Percentiles rank a stretch among this genome's conserved stretches.
Evolutionary conservation across 805 yeast species (phyloP).

Genomic region (Allodekkera sacchari): DNA sequence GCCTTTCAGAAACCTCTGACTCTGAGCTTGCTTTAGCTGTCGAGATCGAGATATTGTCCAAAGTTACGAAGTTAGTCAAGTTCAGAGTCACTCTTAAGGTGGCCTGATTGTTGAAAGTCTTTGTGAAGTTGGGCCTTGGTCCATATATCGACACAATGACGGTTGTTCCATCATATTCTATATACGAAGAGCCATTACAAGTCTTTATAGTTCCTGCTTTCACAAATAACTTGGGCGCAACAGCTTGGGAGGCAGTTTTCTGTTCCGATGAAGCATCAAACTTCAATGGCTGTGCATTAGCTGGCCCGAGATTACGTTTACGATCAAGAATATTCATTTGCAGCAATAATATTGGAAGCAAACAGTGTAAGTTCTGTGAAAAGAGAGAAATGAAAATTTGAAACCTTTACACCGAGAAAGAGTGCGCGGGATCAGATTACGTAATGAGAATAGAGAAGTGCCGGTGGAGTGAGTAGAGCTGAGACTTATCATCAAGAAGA

Average conservation of each 20-base stretch:
- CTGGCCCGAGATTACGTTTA: conserved; percentile 81
- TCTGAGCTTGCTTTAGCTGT: neutral
- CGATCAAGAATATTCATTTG: conserved; percentile 50
- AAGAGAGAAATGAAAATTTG: neutral
- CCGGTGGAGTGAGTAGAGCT: too few species aligned
- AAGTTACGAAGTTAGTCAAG: conserved; percentile 15
- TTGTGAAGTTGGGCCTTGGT: conserved; percentile 59
- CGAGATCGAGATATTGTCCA: conserved; percentile 1
- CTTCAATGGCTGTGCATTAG: conserved; percentile 46
- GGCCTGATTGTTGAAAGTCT: conserved; percentile 25
- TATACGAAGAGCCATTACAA: conserved; percentile 75
- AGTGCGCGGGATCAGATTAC: too few species aligned
- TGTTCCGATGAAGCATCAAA: conserved; percentile 22
- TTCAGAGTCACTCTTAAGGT: conserved; percentile 24
- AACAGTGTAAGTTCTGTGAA: neutral
- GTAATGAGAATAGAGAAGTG: too few species aligned
- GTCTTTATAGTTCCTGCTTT: conserved; percentile 59
- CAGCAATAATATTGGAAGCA: neutral
- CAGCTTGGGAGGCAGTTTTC: conserved; percentile 9
- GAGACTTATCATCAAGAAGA: too few species aligned
- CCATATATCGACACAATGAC: conserved; percentile 74
- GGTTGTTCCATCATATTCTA: conserved; percentile 57
- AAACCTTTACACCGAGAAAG: conserved; percentile 2
- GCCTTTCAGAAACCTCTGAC: neutral
- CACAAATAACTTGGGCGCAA: conserved; percentile 35